Conservation (phyloP, 139 green algal species). For the Edaphochlamys debaryana region DNA sequence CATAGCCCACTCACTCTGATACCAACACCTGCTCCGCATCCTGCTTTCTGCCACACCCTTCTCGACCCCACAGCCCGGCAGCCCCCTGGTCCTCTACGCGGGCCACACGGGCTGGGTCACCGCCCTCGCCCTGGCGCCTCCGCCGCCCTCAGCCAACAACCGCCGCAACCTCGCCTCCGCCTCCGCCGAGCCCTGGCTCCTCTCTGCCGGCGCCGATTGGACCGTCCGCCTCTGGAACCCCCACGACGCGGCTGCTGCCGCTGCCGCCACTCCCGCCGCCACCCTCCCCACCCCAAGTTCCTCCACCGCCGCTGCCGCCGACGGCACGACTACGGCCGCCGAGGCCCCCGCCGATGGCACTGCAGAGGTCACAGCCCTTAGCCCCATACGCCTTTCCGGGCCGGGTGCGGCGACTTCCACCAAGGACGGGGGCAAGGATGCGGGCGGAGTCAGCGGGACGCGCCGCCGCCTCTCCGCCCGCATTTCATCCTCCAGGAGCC, state of each 20-base stretch:
- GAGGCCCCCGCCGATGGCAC: too few species aligned
- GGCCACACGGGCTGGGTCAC: conserved; percentile 21
- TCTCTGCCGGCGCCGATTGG: conserved; percentile 13
- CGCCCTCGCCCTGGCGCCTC: neutral
- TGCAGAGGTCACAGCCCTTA: neutral
- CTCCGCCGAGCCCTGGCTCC: neutral
- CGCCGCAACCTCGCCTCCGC: too few species aligned
- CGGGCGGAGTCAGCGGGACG: too few species aligned
- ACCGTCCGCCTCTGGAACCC: conserved; percentile 12
- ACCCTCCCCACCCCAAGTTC: neutral
- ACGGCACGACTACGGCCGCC: neutral
- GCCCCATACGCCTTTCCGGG: too few species aligned
- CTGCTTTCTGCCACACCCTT: neutral
- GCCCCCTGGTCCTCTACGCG: conserved; percentile 9
- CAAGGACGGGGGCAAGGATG: neutral
- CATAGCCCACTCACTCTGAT: neutral
- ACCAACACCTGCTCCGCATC: neutral
- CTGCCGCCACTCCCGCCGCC: too few species aligned
- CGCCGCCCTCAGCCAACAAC: neutral
- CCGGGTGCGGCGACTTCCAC: too few species aligned
- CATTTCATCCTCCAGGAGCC: neutral
- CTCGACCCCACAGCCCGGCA: neutral
- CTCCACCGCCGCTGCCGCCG: too few species aligned
- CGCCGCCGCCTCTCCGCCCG: neutral
- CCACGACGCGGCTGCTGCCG: neutral